phyloP scores from a whole-genome alignment of 352 stramenopile genomes.

The Pythium angustatum region DNA sequence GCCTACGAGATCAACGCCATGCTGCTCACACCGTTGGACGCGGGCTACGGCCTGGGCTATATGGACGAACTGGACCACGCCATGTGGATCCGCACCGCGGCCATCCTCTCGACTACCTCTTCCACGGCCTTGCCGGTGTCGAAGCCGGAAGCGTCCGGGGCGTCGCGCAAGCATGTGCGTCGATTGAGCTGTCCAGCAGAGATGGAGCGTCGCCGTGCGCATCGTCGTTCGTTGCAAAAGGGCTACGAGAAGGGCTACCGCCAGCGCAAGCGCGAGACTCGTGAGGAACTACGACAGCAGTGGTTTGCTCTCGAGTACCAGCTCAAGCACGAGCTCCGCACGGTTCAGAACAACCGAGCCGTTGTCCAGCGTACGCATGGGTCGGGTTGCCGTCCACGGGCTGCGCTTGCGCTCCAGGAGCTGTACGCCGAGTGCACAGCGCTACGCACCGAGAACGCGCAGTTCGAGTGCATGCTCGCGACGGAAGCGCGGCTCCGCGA shows the following conservation, averaged over 20 bases:
- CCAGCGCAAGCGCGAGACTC: slow-evolving; percentile 17
- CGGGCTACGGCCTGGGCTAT: not conserved
- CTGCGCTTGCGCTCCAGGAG: not conserved
- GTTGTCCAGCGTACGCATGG: not conserved
- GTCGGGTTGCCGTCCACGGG: no score
- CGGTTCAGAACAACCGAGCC: slow-evolving; percentile 1
- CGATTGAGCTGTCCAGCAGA: not conserved
- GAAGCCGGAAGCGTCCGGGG: not conserved
- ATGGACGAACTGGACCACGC: slow-evolving; percentile 12
- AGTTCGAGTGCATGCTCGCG: slow-evolving; percentile 5
- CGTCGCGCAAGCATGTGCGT: not conserved
- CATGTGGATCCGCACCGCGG: not conserved
- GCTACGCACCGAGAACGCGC: not conserved
- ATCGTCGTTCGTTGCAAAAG: slow-evolving; percentile 23
- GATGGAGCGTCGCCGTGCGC: slow-evolving; percentile 2
- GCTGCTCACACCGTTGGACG: not conserved
- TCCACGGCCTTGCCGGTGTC: not conserved
- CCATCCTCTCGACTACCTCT: not conserved
- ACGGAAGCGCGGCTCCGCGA: slow-evolving; percentile 7
- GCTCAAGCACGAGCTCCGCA: slow-evolving; percentile 11
- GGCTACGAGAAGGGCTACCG: slow-evolving; percentile 27
- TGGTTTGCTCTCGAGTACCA: slow-evolving; percentile 18
- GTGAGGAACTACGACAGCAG: slow-evolving; percentile 11
- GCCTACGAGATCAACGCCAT: not conserved
- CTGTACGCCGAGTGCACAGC: not conserved